Evolutionary conservation across 1,284 basidiomycete species (phyloP).

Genomic region (Schizophyllum amplum): DNA sequence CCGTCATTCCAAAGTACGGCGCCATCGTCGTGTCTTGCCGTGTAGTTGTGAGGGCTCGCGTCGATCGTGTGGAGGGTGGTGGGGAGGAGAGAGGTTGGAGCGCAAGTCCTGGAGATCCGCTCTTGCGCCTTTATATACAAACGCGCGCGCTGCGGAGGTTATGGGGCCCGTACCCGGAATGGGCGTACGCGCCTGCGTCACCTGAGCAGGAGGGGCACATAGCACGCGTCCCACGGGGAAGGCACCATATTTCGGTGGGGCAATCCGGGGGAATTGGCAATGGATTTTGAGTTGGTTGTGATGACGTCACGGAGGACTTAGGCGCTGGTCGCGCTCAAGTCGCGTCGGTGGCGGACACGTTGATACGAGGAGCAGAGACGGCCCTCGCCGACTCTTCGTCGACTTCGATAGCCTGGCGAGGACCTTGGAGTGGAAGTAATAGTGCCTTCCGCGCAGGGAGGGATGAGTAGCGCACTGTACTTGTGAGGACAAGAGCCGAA

Average conservation of each 20-base stretch:
- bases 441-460: too few relatives aligned
- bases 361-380: too few relatives aligned
- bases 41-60: neutral
- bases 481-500: too few relatives aligned
- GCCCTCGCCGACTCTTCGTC: too few relatives aligned
- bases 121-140: neutral
- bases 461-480: too few relatives aligned
- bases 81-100: neutral
- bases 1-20: slow-evolving; percentile 35
- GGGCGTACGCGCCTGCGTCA: neutral
- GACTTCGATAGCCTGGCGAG: too few relatives aligned
- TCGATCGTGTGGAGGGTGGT: neutral
- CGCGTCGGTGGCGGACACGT: too few relatives aligned
- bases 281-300: neutral
- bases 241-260: neutral
- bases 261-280: neutral
- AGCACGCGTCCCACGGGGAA: neutral
- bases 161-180: neutral
- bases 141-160: neutral
- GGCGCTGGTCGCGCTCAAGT: too few relatives aligned
- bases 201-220: neutral
- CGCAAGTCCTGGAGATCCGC: neutral
- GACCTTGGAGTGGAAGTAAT: too few relatives aligned
- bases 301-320: neutral
- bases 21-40: neutral